Base-by-base conservation (phyloP, 371 early-diverging fungal species). In the Rhizopus stolonifer region DNA sequence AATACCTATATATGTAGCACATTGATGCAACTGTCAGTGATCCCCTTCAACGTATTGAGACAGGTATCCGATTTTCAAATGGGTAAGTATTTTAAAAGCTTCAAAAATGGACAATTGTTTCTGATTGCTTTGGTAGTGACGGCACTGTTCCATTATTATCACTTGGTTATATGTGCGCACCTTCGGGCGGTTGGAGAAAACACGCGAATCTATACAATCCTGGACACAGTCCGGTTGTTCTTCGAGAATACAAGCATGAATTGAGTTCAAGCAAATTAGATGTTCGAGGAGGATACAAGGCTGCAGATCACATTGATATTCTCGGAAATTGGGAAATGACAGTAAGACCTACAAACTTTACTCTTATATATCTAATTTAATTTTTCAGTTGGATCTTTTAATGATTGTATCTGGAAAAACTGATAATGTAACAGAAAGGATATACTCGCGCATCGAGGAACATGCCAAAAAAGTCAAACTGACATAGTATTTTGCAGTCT, bases 111-210 rank as follows among this genome's bases (percentile, higher is more conserved):
- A 19, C 31, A 3, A 32, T n/a, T 24, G 19, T 17, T 21, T 24
- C 0, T 2, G 17, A 23, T 17, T 29, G 6, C 6, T 29, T 29
- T 6, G 9, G 62, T 49, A 92, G 97, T 10, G 96, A 97, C 69
- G 94, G 93, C 21, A 94, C 96, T 0, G 96, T 96, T 0, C 95
- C 95, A 0, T 59, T 96, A 21, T 52, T 97, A 17, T 93, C 93
- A 2, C 69, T 88, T 10, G 96, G 95, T 8, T 94, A 91, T 68
- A 97, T 98, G 97, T 92, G 95, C 46, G 50, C 73, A 17, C 74
- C 73, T 9, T 83, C 80, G 0, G 80, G 85, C 18, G 96, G 92
- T 7, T 97, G 98, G 98, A 84, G 82, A 47, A 85, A 86, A 52
- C 71, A 79, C 18, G 68, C 79, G 18, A 81, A 82, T 46, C 70